A percentile compares a stretch with the other conserved stretches of the same genome.
Conservation (phyloP, 805 yeast genomes). For the Candida endomychidarum region DNA sequence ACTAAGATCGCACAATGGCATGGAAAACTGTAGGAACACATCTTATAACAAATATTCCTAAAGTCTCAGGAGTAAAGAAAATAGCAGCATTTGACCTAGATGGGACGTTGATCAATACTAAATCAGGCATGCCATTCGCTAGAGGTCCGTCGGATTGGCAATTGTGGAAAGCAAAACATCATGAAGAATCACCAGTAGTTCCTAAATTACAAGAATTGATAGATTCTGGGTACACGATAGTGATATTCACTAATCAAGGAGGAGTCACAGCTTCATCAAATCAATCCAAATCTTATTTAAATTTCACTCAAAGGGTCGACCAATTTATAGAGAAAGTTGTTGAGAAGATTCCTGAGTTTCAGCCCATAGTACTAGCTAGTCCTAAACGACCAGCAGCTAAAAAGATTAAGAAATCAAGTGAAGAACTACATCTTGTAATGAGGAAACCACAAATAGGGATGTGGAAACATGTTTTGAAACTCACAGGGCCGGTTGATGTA, state of each 20-base stretch:
- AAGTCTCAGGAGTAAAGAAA: constrained; percentile 20
- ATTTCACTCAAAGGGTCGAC: constrained; percentile 44
- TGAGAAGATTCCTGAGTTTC: constrained; percentile 18
- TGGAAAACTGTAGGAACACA: constrained; percentile 38
- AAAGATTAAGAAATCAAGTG: constrained; percentile 21
- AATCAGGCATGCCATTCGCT: constrained; percentile 60
- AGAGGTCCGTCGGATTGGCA: constrained; percentile 71
- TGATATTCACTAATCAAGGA: constrained; percentile 87
- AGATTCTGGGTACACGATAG: constrained; percentile 42
- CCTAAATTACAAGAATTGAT: constrained; percentile 23
- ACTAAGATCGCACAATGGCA: not conserved
- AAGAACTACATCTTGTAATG: constrained; percentile 36
- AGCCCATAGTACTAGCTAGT: constrained; percentile 58
- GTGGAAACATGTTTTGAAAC: constrained; percentile 57
- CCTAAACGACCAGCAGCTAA: constrained; percentile 52
- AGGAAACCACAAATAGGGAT: constrained; percentile 81
- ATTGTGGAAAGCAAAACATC: constrained; percentile 30
- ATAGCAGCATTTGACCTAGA: constrained; percentile 85
- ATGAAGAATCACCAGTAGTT: constrained; percentile 19
- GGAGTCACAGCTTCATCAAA: constrained; percentile 43
- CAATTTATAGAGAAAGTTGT: constrained; percentile 28
- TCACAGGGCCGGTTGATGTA: constrained; percentile 40
- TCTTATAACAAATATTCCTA: constrained; percentile 31
- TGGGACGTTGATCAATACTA: constrained; percentile 69
- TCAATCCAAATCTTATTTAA: constrained; percentile 35